phyloP scores from a whole-genome alignment of 225 moss, liverwort and hornwort species.

The Climacium dendroides region DNA sequence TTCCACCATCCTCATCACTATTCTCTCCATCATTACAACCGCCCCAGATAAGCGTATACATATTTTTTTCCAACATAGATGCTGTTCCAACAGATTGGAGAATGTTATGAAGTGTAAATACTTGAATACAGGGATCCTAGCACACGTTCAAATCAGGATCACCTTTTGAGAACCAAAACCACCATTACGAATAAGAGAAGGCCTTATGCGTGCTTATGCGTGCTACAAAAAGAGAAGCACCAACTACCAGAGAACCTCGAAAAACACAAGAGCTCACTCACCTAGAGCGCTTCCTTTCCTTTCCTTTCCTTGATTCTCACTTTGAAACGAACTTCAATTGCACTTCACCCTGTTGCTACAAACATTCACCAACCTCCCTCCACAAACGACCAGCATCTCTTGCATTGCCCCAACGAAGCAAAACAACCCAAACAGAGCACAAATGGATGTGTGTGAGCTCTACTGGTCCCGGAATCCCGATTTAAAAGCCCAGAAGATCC shows the following conservation, averaged over 20 bases:
- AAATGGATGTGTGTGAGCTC: not conserved
- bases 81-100: not conserved
- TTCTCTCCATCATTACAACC: not conserved
- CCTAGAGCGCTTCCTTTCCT: not conserved
- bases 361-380: not conserved
- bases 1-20: not conserved
- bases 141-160: not conserved
- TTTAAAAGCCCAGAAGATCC: not conserved
- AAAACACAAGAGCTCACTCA: not conserved
- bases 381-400: not conserved
- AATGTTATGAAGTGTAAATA: not conserved
- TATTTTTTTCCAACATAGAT: not conserved
- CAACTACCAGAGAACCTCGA: not conserved
- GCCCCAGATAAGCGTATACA: not conserved
- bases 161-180: not conserved
- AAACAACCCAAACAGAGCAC: not conserved
- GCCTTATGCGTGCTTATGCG: not conserved
- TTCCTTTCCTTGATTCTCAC: not conserved
- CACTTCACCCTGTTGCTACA: not conserved
- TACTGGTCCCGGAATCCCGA: not conserved
- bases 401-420: not conserved
- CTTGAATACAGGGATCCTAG: not conserved
- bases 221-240: not conserved
- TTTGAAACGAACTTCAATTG: not conserved
- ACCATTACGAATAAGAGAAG: not conserved